Conservation (phyloP, 2,329 filamentous ascomycete species). For the Arthrocladium fulminans region DNA sequence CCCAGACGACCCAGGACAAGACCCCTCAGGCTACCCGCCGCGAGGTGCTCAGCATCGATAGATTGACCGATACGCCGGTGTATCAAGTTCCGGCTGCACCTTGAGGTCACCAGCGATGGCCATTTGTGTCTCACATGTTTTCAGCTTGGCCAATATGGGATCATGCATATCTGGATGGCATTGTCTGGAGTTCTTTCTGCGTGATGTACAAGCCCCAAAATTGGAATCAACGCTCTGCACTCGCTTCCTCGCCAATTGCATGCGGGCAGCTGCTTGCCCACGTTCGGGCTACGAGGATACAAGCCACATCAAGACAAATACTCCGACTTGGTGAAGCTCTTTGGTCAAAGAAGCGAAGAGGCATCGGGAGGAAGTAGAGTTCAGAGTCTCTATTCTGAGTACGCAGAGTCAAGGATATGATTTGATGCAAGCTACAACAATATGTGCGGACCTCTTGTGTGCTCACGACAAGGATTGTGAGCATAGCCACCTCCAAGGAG, state of each 20-base stretch:
- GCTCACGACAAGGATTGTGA: background rate
- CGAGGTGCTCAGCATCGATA: background rate
- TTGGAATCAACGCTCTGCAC: constrained; percentile 26
- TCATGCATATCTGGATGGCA: background rate
- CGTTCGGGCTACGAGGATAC: background rate
- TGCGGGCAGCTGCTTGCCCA: constrained; percentile 19
- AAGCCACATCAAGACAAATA: background rate
- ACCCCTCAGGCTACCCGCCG: background rate
- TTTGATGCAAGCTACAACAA: background rate
- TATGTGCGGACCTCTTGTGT: background rate
- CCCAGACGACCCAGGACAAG: background rate
- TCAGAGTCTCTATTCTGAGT: background rate
- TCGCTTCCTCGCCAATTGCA: constrained; percentile 29
- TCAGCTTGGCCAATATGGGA: background rate
- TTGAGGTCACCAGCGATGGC: background rate
- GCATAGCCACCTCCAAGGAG: background rate
- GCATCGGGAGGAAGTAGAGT: too few relatives aligned
- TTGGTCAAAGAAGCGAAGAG: too few relatives aligned
- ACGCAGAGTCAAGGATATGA: background rate
- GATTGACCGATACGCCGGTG: background rate
- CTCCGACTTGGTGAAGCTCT: background rate
- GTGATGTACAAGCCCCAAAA: constrained; percentile 24
- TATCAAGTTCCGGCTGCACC: background rate
- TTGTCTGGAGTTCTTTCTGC: constrained; percentile 19
- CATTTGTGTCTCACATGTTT: background rate